Conservation (phyloP, 1,139 yeast genomes). For the Saccharomycopsis crataegensis region DNA sequence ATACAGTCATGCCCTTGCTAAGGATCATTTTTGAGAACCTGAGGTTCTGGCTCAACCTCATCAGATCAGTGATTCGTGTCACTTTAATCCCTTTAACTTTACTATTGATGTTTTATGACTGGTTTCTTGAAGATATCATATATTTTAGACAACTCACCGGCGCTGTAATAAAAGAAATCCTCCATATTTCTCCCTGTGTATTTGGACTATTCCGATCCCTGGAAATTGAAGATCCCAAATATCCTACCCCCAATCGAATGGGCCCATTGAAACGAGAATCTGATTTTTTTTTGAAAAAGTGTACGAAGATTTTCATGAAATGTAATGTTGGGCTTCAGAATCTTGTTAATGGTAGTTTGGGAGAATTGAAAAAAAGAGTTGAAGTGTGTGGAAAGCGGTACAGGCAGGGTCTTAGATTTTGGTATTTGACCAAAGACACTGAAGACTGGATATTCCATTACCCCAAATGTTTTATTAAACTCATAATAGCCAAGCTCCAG, state of each 20-base stretch:
- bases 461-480: constrained; percentile 1
- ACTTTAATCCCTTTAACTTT: constrained; percentile 12
- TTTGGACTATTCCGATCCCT: constrained; percentile 17
- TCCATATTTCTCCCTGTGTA: constrained; percentile 19
- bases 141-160: background rate
- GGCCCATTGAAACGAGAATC: background rate
- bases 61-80: background rate
- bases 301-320: constrained; percentile 7
- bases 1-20: constrained; percentile 12
- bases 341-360: no score
- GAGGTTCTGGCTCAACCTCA: background rate
- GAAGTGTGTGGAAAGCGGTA: constrained; percentile 2
- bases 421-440: constrained; percentile 4
- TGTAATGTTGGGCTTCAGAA: constrained; percentile 6
- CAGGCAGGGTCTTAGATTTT: constrained; percentile 4
- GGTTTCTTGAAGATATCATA: constrained; percentile 9
- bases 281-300: background rate
- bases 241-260: background rate
- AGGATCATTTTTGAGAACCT: constrained; percentile 16
- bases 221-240: constrained; percentile 10
- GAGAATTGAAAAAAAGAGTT: no score
- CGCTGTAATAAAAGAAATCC: constrained; percentile 1
- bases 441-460: constrained; percentile 9
- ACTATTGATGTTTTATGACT: background rate
- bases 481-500: background rate